phyloP scores from a whole-genome alignment of 2,329 filamentous ascomycete genomes.

The Aureobasidium melanogenum region DNA sequence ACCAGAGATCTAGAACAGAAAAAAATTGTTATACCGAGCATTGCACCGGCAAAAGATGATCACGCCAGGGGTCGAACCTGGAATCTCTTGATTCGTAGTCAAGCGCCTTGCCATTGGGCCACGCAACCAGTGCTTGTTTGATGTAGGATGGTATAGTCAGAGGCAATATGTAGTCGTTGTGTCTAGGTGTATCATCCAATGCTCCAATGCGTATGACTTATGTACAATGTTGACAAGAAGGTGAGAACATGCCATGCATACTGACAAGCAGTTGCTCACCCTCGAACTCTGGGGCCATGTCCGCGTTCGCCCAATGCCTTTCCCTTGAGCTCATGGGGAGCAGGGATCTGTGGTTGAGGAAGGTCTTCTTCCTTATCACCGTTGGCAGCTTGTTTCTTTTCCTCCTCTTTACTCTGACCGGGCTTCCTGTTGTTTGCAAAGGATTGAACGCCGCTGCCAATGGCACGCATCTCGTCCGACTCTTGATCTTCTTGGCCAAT shows the following conservation, averaged over 20 bases:
- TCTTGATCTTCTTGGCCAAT: slow-evolving; percentile 17
- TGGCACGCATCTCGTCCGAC: slow-evolving; percentile 22
- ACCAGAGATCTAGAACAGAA: neutral
- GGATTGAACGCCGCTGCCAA: slow-evolving; percentile 22
- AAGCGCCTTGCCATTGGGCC: slow-evolving; percentile 52
- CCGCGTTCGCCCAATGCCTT: slow-evolving; percentile 14
- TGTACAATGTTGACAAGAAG: neutral
- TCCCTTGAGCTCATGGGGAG: neutral
- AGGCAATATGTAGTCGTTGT: neutral
- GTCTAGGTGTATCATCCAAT: neutral
- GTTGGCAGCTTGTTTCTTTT: neutral
- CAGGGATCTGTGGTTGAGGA: neutral
- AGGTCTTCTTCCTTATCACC: neutral
- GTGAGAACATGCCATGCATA: neutral
- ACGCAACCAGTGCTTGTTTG: slow-evolving; percentile 20
- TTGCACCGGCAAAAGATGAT: slow-evolving; percentile 2
- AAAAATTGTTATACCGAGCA: neutral
- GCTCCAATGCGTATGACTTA: neutral
- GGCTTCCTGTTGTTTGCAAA: slow-evolving; percentile 21
- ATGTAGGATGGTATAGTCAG: neutral
- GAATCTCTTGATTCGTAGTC: slow-evolving; percentile 37
- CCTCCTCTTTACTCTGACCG: slow-evolving; percentile 15
- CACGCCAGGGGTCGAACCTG: slow-evolving; percentile 16
- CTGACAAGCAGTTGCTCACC: neutral
- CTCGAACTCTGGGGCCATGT: slow-evolving; percentile 14